Evolutionary conservation across 257 asterid species (phyloP), one percentile per base, ranked within the genome.

Genomic region (Solanum rostratum): DNA sequence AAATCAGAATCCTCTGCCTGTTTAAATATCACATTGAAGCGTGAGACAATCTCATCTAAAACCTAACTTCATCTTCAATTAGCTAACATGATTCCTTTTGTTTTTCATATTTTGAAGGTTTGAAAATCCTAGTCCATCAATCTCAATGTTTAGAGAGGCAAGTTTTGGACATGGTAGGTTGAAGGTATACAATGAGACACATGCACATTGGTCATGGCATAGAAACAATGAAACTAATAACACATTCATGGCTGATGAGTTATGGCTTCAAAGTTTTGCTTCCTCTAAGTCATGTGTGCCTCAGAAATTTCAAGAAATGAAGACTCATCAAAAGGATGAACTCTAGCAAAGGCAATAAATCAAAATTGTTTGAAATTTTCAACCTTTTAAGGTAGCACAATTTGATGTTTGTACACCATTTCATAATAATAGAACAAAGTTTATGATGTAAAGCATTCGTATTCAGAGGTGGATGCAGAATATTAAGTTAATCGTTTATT

Each of bases 81-180:
- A 1, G 18, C 55, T 43, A 29, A 59, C 41, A 22, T 27, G 22
- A 46, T 46, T 49, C 3, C 1, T 37, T n/a, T 12, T 20, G 19
- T 70, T 43, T 0, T 13, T 7, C 11, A n/a, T n/a, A 20, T 57
- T 43, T 60, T 82, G 54, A n/a, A 94, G 97, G 74, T 93, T 90
- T 83, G 92, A 85, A 76, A 73, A 84, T 10, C 95, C 95, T 45
- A 92, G 90, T 24, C 94, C 99, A 16, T 85, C 90, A 0, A 90
- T 91, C 24, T 94, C 99, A 5, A 30, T 88, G 3, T 94, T 33
- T 69, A 84, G 87, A 16, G 99, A 95, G 85, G 68, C 99, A 62
- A 95, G 98, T 87, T 95, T 95, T n/a, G 98, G 99, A 60, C 97
- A 92, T 78, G 98, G 97, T n/a, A 88, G 97, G 74, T 79, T 94